A percentile compares a stretch with the other conserved stretches of the same genome.
These are phyloP conservation scores for Phialocephala subalpina DNA, from an alignment of 2,329 filamentous ascomycete species.

Conservation along the genomic window DNA sequence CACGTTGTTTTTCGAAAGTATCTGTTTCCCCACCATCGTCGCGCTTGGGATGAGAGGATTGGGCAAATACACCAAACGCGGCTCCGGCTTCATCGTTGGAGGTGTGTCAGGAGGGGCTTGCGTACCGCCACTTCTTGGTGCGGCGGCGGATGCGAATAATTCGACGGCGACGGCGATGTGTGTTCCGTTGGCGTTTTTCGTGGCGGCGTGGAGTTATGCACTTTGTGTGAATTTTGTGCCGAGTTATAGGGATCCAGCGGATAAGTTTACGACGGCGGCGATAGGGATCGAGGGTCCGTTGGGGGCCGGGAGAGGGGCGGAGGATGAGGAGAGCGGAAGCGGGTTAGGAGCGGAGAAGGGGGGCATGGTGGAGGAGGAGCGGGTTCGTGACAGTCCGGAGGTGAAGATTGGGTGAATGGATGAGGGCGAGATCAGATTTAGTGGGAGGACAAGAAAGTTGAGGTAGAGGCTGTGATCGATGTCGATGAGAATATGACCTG, in stretches of 20 bases:
- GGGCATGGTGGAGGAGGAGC: slow-evolving; percentile 26
- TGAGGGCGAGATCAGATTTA: neutral
- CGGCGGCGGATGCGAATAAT: slow-evolving; percentile 44
- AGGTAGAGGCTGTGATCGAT: no score
- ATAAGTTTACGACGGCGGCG: slow-evolving; percentile 30
- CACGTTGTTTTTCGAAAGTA: slow-evolving; percentile 60
- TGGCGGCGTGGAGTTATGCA: slow-evolving; percentile 54
- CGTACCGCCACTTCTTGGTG: slow-evolving; percentile 56
- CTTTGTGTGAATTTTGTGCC: slow-evolving; percentile 48
- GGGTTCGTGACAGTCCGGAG: neutral
- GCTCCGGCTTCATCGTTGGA: slow-evolving; percentile 56
- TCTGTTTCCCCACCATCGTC: slow-evolving; percentile 62
- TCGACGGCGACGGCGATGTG: slow-evolving; percentile 45
- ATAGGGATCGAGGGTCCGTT: slow-evolving; percentile 21
- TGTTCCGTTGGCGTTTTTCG: slow-evolving; percentile 56
- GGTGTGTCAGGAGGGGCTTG: slow-evolving; percentile 57
- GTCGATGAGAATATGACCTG: no score
- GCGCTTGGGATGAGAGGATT: slow-evolving; percentile 60
- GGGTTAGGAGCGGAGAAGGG: slow-evolving; percentile 16
- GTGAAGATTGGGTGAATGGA: neutral
- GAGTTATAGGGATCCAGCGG: slow-evolving; percentile 34
- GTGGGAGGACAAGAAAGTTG: neutral
- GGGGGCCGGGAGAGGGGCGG: neutral
- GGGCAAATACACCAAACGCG: slow-evolving; percentile 58
- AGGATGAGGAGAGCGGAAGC: slow-evolving; percentile 17